phyloP scores from a whole-genome alignment of 78 protist species.

The Guillardia theta region DNA sequence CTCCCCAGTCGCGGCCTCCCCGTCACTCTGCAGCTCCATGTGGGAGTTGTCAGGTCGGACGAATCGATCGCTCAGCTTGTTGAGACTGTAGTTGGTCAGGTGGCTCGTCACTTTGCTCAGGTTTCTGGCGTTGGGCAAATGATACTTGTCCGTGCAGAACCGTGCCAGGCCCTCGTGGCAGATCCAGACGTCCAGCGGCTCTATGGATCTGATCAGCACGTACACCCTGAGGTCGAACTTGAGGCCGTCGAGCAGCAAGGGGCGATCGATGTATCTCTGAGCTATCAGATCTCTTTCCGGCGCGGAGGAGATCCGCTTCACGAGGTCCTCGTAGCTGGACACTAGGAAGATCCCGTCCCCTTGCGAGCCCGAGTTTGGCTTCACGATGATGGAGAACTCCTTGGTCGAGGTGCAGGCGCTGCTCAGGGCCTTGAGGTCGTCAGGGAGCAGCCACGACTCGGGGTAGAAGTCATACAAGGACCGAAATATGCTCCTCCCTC shows the following conservation, averaged over 20 bases:
- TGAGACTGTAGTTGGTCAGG: slow-evolving; percentile 25
- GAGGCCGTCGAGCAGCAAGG: background rate
- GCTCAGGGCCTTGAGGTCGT: no score
- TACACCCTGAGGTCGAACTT: slow-evolving; percentile 16
- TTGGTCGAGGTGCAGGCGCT: no score
- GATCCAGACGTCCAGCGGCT: background rate
- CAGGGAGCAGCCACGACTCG: no score
- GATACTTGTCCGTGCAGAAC: background rate
- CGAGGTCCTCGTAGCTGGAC: background rate
- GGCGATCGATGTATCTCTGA: background rate
- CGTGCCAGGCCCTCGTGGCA: slow-evolving; percentile 7
- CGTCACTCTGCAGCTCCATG: no score
- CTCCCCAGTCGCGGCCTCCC: no score
- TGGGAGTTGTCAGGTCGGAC: no score
- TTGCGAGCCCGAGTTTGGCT: slow-evolving; percentile 18
- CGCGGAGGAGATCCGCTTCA: background rate
- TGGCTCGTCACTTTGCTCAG: background rate
- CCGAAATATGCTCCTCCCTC: no score
- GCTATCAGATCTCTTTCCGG: background rate
- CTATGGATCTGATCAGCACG: background rate
- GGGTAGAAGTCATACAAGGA: no score
- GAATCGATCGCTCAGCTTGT: slow-evolving; percentile 12
- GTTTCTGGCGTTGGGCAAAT: background rate
- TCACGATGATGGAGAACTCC: slow-evolving; percentile 22
- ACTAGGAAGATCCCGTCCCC: background rate